Conservation (phyloP, 495 filamentous ascomycete genomes). For the Podospora didyma region DNA sequence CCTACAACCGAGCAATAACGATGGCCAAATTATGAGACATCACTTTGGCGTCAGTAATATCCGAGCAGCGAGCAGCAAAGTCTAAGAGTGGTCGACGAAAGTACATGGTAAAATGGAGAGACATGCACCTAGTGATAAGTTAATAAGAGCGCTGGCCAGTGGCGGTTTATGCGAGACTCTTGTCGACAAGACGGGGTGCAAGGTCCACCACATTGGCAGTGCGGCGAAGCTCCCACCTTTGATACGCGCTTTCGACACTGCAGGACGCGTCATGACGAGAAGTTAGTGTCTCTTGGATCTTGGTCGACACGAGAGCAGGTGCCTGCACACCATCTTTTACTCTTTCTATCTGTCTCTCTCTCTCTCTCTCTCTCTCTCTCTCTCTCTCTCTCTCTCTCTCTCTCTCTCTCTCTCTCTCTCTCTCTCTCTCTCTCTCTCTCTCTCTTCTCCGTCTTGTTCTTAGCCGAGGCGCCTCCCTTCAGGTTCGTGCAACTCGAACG, state of each 20-base stretch:
- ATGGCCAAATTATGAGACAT: constrained; percentile 1
- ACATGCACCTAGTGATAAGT: background rate
- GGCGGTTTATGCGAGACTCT: background rate
- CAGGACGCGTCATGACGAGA: constrained; percentile 5
- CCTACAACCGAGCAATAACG: background rate
- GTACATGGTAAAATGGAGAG: background rate
- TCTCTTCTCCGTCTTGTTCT: no score
- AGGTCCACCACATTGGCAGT: background rate
- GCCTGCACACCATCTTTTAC: no score
- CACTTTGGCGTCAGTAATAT: constrained; percentile 12
- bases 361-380: no score
- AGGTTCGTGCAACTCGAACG: no score
- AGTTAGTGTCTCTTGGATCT: no score
- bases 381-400: no score
- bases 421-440: no score
- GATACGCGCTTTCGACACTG: constrained; percentile 6
- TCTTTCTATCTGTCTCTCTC: no score
- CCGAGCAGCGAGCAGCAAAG: constrained; percentile 9
- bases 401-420: no score
- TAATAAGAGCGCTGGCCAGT: background rate
- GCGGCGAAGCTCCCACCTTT: background rate
- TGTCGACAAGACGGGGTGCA: background rate
- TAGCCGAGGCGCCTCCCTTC: no score
- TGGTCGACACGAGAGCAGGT: no score
- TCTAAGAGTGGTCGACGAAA: background rate